A percentile compares a stretch with the other conserved stretches of the same genome.
These are phyloP conservation scores for Pseudotsuga menziesii DNA, from an alignment of 75 land plant species.

Conservation along the genomic window DNA sequence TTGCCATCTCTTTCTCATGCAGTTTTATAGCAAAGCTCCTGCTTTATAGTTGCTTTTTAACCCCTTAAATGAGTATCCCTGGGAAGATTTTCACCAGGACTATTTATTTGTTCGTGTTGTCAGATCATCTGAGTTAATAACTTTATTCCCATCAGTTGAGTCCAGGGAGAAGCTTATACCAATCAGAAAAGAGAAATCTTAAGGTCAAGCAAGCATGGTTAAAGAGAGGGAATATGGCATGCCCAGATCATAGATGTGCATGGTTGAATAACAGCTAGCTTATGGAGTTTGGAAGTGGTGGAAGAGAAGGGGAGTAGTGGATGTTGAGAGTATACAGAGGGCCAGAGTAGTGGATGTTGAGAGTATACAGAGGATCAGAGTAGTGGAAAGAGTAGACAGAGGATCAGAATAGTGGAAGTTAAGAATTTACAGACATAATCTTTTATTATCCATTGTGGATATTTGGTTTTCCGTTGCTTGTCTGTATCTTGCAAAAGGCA, in stretches of 20 bases:
- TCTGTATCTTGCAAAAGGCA: background rate
- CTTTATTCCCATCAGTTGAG: background rate
- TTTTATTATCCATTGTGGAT: background rate
- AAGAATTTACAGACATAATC: background rate
- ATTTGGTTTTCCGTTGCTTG: background rate
- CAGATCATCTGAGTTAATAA: background rate
- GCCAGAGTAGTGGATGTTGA: background rate
- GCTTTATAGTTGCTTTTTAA: background rate
- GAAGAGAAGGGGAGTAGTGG: background rate
- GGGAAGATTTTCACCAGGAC: background rate
- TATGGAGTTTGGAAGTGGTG: background rate
- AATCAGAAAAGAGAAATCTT: background rate
- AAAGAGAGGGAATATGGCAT: background rate
- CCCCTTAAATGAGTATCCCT: background rate
- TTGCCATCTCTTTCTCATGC: background rate
- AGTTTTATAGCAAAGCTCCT: background rate
- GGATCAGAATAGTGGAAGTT: background rate
- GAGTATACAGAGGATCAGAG: background rate
- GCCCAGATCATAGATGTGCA: background rate
- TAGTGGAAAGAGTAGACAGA: background rate
- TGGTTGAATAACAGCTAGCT: background rate
- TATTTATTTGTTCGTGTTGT: background rate
- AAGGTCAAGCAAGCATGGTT: background rate
- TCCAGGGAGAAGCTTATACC: too few relatives aligned
- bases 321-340: background rate